Base-by-base conservation (phyloP, 2,329 filamentous ascomycete species). In the Pyrenophora tritici-repentis region DNA sequence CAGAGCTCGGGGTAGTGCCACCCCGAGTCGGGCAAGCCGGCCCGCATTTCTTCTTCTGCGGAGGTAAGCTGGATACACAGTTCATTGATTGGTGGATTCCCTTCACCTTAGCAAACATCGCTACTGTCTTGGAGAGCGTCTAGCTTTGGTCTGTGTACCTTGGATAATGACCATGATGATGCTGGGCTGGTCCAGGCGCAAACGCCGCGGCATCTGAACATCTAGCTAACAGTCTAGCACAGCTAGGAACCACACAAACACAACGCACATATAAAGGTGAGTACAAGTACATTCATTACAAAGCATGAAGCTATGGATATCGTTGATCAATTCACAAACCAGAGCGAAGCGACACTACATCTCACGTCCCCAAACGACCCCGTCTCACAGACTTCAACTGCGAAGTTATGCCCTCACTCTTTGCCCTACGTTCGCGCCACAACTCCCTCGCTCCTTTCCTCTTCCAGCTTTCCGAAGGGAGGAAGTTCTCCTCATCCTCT, bases 11-110 rank as follows among this genome's bases (percentile, higher is more conserved):
- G 62, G 53, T 61, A 59, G 59, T 57, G 38, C 37, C 26, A 20
- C 39, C 41, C 65, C 63, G 63, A 67, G 58, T 52, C 18, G 55
- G 57, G 65, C 55, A 67, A 54, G 56, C 48, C 62, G 48, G 48
- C 41, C 63, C 63, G 62, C 43, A 40, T 53, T 62, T 42, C 63
- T 66, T 33, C 44, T 50, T 62, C 55, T 14, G 54, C 42, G 12
- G 16, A 35, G 22, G 35, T 50, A 46, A 50, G 47, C 47, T 36
- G 42, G 35, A 41, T 46, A 34, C 13, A 16, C 14, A 32, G 31
- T 6, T 24, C 22, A 20, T 32, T 50, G 33, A 50, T 50, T 50
- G 47, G 42, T 26, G 10, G 42, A 32, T 16, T 8, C 16, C 9
- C 16, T 18, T 35, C 26, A 10, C 40, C 16, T 2, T 12, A 2